Base-by-base conservation (phyloP, 352 stramenopile species). In the Globisporangium spiculum region DNA sequence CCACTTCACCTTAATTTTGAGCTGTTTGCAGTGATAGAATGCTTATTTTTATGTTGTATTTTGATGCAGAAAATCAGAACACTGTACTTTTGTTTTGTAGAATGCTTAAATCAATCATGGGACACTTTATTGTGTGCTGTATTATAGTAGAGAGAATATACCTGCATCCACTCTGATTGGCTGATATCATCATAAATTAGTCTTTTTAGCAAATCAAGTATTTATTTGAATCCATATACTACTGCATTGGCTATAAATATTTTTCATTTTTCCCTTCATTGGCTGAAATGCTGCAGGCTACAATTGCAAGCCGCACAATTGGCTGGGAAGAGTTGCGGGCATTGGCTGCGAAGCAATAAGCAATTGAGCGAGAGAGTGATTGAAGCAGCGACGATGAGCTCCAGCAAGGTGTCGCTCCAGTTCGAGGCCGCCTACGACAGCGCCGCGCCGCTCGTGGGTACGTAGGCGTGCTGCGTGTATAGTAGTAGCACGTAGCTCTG, bases 401-500 rank as follows among this genome's bases (percentile, higher is more conserved):
- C 41, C 72, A 87, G 80, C 63, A 74, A 81, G 58, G 82, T 91
- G 26, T 75, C 81, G 66, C 81, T 92, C 24, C 75, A 88, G 72
- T 81, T 90, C 65, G 72, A 89, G 60, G 30, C 81, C 50, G 60
- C 80, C 5, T 90, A 87, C 67, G 84, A 92, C 55, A 77, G 57
- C 56, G 74, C 79, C 38, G 79, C 82, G 38, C 82, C 82, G 26
- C 69, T 92, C 56, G 80, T 92, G 2, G 84, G 84, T 92, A 58
- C 54, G 84, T 78, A 36, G 16, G 38, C 24, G 3, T 55, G 20
- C 4, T 48, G 9, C 36, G 24, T 22, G 26, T 32, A 6, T 46
- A 60, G 50, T 32, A 67, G 62, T 10, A 66, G 46, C 20, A 41
- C 1, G 34, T 5, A n/a, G 7, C 22, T n/a, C 60, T 41, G 24